Evolutionary conservation across 345 rosid species (phyloP).

Genomic region (Salix brachista): DNA sequence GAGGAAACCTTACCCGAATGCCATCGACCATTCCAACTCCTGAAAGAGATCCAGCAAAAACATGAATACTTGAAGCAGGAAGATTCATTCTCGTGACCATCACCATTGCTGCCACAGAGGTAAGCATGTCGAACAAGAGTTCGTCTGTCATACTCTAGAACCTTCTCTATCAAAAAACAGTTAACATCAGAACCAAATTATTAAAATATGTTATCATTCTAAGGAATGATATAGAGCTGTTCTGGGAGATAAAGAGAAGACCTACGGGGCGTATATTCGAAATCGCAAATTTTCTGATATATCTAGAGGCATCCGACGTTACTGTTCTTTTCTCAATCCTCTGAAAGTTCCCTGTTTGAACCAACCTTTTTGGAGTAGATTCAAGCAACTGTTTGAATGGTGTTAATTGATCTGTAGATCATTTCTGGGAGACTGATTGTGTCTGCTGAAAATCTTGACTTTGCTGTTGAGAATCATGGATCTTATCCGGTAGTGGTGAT

Average conservation of each 20-base stretch:
- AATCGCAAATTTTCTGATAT: constrained; percentile 9
- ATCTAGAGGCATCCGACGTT: not conserved
- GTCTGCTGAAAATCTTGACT: constrained; percentile 6
- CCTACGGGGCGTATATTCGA: constrained; percentile 25
- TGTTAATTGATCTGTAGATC: constrained; percentile 9
- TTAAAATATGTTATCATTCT: not conserved
- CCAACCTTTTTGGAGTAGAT: constrained; percentile 17
- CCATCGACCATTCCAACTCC: constrained; percentile 31
- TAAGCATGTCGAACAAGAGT: constrained; percentile 22
- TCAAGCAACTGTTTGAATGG: constrained; percentile 19
- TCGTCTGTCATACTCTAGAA: constrained; percentile 20
- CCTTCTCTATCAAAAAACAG: constrained; percentile 6
- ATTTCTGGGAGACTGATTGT: constrained; percentile 1
- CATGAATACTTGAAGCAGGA: constrained; percentile 26
- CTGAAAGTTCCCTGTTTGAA: constrained; percentile 13
- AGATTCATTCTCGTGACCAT: constrained; percentile 13
- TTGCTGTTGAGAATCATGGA: not conserved
- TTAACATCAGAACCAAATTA: not conserved
- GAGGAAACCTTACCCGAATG: constrained; percentile 6
- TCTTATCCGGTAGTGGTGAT: not conserved
- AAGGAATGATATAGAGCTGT: not conserved
- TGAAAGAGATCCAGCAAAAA: constrained; percentile 26
- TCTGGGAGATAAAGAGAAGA: not conserved
- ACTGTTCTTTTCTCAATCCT: constrained; percentile 15
- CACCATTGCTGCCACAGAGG: constrained; percentile 32